Base-by-base conservation (phyloP, 2,329 filamentous ascomycete genomes). In the Rhynchosporium graminicola region DNA sequence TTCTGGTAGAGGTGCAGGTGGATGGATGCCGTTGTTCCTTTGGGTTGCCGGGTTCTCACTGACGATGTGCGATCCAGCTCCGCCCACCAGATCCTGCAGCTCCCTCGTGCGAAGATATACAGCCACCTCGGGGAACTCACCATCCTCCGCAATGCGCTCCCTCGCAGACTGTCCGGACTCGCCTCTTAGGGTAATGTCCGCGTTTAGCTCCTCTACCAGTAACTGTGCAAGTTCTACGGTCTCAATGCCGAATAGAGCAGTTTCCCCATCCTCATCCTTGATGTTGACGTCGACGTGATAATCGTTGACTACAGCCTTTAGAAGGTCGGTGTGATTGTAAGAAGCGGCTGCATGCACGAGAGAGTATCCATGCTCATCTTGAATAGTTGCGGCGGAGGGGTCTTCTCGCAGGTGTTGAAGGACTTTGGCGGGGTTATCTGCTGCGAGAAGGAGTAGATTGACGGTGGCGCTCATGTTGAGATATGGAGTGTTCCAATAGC, bases 361-460 rank as follows among this genome's bases (percentile, higher is more conserved):
- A 52, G 92, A 96, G 79, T 99, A 99, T 71, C 95, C 95, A 73
- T 97, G 90, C 63, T 89, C 87, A 76, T 99, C 95, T 78, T 96
- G 91, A 58, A 83, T 79, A 2, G 87, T 84, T 59, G 95, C 94
- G 59, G 96, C 80, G n/a, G 84, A 77, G 40, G 92, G 91, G 69
- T 92, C 84, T 65, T 87, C 80, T 66, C 85, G 84, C 58, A 99
- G 87, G 69, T 93, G 85, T 62, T 86, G 80, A 65, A 97, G 80
- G 60, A 99, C 85, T 50, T 84, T 81, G 47, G 85, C 78, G 57
- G 89, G 89, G 72, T 92, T 89, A 75, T 97, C 94, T 64, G 94
- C 91, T 46, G 93, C 94, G 55, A 92, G 82, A 61, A 92, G 80
- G 74, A 88, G 91, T 1, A 83, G 83, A 71, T 92, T 93, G 31